These are phyloP conservation scores for Quercus phellos DNA, from an alignment of 331 rosid species.

Conservation along the genomic window DNA sequence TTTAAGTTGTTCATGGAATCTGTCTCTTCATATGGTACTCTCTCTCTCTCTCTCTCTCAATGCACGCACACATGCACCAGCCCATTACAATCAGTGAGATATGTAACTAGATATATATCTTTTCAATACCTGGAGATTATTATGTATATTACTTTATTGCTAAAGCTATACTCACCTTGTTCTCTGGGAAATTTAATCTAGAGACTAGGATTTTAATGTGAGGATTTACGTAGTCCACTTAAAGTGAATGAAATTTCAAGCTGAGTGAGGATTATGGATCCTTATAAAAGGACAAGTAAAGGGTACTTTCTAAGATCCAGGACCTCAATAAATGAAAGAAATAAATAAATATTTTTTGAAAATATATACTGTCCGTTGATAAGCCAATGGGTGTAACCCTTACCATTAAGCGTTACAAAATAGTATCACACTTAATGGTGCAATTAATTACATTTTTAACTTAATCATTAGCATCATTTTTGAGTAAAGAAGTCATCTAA, in stretches of 20 bases:
- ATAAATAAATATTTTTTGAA: no score
- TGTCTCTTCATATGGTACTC: slow-evolving; percentile 59
- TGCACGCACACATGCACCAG: neutral
- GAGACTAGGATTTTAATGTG: neutral
- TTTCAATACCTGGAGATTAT: neutral
- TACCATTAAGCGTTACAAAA: neutral
- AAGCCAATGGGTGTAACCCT: neutral
- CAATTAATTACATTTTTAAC: no score
- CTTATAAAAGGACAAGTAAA: neutral
- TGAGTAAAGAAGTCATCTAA: no score
- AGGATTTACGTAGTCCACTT: neutral
- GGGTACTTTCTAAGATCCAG: neutral
- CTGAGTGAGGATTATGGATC: neutral
- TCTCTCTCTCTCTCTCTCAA: neutral
- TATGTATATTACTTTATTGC: neutral
- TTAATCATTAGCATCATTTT: no score
- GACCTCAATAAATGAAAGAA: no score
- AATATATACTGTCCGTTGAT: neutral
- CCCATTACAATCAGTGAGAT: neutral
- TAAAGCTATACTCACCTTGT: neutral
- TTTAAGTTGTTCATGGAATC: slow-evolving; percentile 66
- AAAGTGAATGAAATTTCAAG: neutral
- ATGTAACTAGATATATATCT: neutral
- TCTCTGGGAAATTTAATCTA: neutral
- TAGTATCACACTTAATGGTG: no score